These are phyloP conservation scores for Aspergillus spinulosporus DNA, from an alignment of 2,329 filamentous ascomycete genomes.

Conservation along the genomic window DNA sequence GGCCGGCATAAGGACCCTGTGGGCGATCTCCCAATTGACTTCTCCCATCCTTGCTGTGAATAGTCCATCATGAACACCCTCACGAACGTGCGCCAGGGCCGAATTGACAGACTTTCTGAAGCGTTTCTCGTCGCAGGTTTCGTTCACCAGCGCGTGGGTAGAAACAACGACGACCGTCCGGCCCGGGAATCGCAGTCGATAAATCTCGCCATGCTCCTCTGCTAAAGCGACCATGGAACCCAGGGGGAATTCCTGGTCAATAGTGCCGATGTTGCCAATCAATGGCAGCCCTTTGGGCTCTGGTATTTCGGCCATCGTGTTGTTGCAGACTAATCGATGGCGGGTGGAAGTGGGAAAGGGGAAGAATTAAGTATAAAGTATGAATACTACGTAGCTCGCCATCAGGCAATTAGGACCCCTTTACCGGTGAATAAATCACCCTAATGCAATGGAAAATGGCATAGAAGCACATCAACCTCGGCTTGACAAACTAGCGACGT, in stretches of 20 bases:
- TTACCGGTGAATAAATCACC: background rate
- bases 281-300: background rate
- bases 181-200: background rate
- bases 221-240: background rate
- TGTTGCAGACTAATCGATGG: background rate
- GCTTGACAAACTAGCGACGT: background rate
- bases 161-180: background rate
- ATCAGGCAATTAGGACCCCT: too few species aligned
- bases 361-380: background rate
- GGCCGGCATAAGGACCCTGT: constrained; percentile 13
- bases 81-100: constrained; percentile 1
- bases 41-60: constrained; percentile 56
- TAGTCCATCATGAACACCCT: constrained; percentile 57
- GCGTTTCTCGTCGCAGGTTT: constrained; percentile 65
- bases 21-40: constrained; percentile 60
- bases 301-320: background rate
- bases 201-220: background rate
- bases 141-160: constrained; percentile 57
- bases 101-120: constrained; percentile 8
- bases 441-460: background rate
- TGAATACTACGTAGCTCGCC: too few species aligned
- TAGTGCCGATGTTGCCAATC: background rate
- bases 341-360: background rate
- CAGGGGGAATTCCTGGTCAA: constrained; percentile 1
- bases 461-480: background rate